Percentiles rank a stretch among this genome's conserved stretches.
Conservation (phyloP, 225 moss, liverwort and hornwort genomes). For the Rhytidiadelphus loreus region DNA sequence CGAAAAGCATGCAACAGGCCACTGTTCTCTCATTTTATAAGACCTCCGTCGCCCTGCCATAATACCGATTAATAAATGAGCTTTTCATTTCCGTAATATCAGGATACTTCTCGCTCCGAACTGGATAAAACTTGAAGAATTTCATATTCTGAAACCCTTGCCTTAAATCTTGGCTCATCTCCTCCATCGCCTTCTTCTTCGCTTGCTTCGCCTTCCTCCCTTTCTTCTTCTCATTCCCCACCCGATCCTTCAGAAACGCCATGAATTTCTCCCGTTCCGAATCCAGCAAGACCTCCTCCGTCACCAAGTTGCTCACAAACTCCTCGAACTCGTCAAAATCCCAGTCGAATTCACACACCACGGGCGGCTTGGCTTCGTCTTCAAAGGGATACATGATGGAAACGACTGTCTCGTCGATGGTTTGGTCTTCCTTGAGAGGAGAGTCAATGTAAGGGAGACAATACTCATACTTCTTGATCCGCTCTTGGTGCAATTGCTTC, state of each 20-base stretch:
- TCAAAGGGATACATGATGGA: constrained; percentile 70
- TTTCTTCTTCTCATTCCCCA: constrained; percentile 40
- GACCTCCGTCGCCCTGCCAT: constrained; percentile 4
- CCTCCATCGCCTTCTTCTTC: constrained; percentile 42
- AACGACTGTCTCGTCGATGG: constrained; percentile 50
- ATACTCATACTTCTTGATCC: constrained; percentile 86
- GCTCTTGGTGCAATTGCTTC: constrained; percentile 72
- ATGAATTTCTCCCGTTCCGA: constrained; percentile 45
- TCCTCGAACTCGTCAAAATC: constrained; percentile 65
- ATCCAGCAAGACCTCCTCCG: constrained; percentile 33
- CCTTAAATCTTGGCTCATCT: constrained; percentile 46
- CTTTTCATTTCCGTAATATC: constrained; percentile 36
- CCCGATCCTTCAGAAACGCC: constrained; percentile 28
- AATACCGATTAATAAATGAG: constrained; percentile 14
- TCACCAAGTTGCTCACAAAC: constrained; percentile 27
- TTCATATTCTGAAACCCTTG: constrained; percentile 41
- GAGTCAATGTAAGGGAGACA: constrained; percentile 81
- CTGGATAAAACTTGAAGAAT: constrained; percentile 58
- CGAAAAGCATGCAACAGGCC: neutral
- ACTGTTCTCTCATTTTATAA: neutral
- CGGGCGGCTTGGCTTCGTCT: constrained; percentile 58
- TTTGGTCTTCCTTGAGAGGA: constrained; percentile 63
- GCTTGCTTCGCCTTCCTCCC: constrained; percentile 31
- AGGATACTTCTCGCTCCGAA: constrained; percentile 39
- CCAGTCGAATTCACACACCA: constrained; percentile 83